Percentiles rank a stretch among this genome's conserved stretches.
Evolutionary conservation across 108 stramenopile genomes (phyloP).

Genomic region (Cyclostephanos tholiformis): DNA sequence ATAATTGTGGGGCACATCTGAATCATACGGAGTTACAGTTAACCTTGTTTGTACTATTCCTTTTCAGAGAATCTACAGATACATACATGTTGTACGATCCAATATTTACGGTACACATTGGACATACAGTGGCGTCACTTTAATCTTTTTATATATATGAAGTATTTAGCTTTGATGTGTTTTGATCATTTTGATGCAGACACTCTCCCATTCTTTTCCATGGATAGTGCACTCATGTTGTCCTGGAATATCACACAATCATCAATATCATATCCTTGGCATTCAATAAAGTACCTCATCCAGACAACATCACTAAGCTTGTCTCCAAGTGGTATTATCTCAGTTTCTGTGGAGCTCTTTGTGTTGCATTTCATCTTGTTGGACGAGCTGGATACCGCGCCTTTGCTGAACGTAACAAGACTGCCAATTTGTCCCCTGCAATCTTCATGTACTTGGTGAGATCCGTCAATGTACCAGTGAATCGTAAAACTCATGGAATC

Average conservation of each 20-base stretch:
- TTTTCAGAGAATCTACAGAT: too few species aligned
- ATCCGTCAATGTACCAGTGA: slow-evolving; percentile 38
- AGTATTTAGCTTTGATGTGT: slow-evolving; percentile 22
- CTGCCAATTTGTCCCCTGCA: slow-evolving; percentile 54
- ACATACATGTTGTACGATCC: too few species aligned
- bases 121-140: too few species aligned
- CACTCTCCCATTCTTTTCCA: slow-evolving; percentile 14
- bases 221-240: slow-evolving; percentile 9
- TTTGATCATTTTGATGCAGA: slow-evolving; percentile 20
- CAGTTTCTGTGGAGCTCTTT: slow-evolving; percentile 43
- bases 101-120: too few species aligned
- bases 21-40: too few species aligned
- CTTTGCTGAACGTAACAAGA: slow-evolving; percentile 46
- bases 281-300: slow-evolving; percentile 44
- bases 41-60: too few species aligned
- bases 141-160: too few species aligned
- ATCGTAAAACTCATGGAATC: not conserved
- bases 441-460: slow-evolving; percentile 44
- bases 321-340: slow-evolving; percentile 14
- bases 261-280: slow-evolving; percentile 45
- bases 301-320: slow-evolving; percentile 37
- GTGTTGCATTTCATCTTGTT: slow-evolving; percentile 41
- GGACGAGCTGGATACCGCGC: slow-evolving; percentile 11
- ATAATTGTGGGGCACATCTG: too few species aligned
- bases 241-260: slow-evolving; percentile 35